These are phyloP conservation scores for Aspergillus glaucus DNA, from an alignment of 2,329 filamentous ascomycete species.

Conservation along the genomic window DNA sequence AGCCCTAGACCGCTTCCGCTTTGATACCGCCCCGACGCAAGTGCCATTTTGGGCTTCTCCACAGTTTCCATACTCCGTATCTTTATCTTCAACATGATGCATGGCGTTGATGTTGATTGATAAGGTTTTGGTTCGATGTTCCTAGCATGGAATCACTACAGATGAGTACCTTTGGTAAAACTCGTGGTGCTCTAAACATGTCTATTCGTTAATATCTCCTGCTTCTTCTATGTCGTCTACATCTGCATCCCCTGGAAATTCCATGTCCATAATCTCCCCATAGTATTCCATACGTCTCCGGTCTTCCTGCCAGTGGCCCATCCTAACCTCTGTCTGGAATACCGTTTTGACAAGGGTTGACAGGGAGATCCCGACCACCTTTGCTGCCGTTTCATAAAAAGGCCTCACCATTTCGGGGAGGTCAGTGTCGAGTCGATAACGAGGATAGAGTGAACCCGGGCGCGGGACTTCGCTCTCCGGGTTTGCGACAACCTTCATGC, in stretches of 20 bases:
- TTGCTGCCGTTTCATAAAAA: constrained; percentile 49
- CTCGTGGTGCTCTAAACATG: neutral
- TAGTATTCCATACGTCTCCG: constrained; percentile 27
- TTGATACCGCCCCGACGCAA: constrained; percentile 6
- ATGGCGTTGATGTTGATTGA: neutral
- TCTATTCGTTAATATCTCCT: constrained; percentile 8
- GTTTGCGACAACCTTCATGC: constrained; percentile 32
- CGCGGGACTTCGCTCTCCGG: constrained; percentile 32
- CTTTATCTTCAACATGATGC: constrained; percentile 1
- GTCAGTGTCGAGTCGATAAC: constrained; percentile 44
- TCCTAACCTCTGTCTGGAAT: constrained; percentile 42
- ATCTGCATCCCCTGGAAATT: constrained; percentile 9
- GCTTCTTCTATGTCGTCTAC: constrained; percentile 14
- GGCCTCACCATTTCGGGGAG: constrained; percentile 39
- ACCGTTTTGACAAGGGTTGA: constrained; percentile 47
- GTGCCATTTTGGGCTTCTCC: constrained; percentile 9
- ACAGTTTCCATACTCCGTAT: constrained; percentile 5
- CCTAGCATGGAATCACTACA: neutral
- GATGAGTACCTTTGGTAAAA: neutral
- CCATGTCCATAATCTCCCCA: constrained; percentile 12
- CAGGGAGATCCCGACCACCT: constrained; percentile 45
- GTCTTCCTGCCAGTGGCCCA: constrained; percentile 35
- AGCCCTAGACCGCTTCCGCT: constrained; percentile 29
- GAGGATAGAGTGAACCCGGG: constrained; percentile 47
- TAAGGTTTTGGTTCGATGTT: neutral